Percentiles rank a stretch among this genome's conserved stretches.
These are phyloP conservation scores for Pelargonium exstipulatum DNA, from an alignment of 441 rosid genomes.

Conservation along the genomic window DNA sequence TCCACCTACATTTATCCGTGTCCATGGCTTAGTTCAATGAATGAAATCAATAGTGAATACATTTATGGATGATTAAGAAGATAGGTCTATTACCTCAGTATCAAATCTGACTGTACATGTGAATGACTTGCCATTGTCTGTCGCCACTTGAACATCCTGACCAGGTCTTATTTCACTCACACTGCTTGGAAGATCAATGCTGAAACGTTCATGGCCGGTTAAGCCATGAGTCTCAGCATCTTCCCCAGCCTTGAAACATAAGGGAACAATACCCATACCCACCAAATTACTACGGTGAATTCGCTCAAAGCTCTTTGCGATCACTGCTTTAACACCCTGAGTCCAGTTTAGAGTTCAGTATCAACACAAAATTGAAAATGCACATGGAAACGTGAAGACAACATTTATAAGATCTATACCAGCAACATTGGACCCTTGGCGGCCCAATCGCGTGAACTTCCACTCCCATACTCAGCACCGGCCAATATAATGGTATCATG, in stretches of 20 bases:
- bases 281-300: constrained; percentile 89
- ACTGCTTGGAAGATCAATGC: constrained; percentile 59
- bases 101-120: constrained; percentile 63
- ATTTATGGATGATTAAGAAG: no score
- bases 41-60: background rate
- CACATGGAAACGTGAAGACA: background rate
- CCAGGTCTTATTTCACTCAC: constrained; percentile 74
- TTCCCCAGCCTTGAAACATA: constrained; percentile 78
- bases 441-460: constrained; percentile 98
- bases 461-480: constrained; percentile 91
- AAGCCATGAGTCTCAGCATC: constrained; percentile 73
- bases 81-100: constrained; percentile 55
- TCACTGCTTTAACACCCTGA: constrained; percentile 91
- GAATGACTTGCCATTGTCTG: constrained; percentile 74
- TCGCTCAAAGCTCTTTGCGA: constrained; percentile 84
- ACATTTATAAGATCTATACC: constrained; percentile 32
- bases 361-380: background rate
- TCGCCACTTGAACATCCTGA: constrained; percentile 67
- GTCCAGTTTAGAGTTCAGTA: background rate
- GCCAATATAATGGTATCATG: constrained; percentile 68
- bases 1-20: constrained; percentile 51
- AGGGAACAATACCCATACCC: constrained; percentile 81
- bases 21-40: constrained; percentile 6
- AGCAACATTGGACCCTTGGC: constrained; percentile 94
- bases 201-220: constrained; percentile 74